Base-by-base conservation (phyloP, 768 basidiomycete species). In the Hirschioporus abietinus region DNA sequence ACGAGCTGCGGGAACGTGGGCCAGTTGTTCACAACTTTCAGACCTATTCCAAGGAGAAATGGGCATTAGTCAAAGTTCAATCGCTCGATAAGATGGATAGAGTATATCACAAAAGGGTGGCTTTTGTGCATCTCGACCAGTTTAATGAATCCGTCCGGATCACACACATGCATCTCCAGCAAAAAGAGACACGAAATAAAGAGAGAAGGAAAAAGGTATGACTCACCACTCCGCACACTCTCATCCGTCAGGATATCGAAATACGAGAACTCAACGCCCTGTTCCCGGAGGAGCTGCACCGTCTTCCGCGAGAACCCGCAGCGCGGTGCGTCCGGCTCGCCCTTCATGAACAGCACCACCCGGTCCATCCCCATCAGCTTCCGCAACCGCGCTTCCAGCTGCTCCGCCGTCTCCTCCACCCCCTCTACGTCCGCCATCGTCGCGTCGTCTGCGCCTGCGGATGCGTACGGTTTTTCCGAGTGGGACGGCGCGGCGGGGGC, bases 311-410 rank as follows among this genome's bases (percentile, higher is more conserved):
- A 93, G 74, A 95, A 96, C 1, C 93, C 93, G 70, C 94, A 96
- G 66, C 89, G 86, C 7, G 94, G 94, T 1, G 78, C 80, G 35
- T 88, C 83, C 0, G 93, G 93, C 63, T 78, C 82, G 23, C 94
- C 94, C 76, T 96, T 96, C 93, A 96, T 96, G 82, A 96, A 95
- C 66, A 96, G 72, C 27, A 96, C 89, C 12, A 95, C 88, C 24
- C 82, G 81, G 76, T 83, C 85, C 77, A 92, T 86, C 68, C 83
- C 84, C 95, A 98, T 96, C 66, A 99, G 77, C 60, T 68, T 69
- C 18, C 76, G 80, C 73, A 96, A 84, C 63, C 95, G 84, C 58
- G 77, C 74, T 18, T 84, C 81, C 24, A 96, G 83, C 71, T 91
- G 83, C 70, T 91, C 92, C 20, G 81, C 77, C 0, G 87, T 84